phyloP scores from a whole-genome alignment of 176 grass and related monocot genomes.

The Raddia distichophylla region DNA sequence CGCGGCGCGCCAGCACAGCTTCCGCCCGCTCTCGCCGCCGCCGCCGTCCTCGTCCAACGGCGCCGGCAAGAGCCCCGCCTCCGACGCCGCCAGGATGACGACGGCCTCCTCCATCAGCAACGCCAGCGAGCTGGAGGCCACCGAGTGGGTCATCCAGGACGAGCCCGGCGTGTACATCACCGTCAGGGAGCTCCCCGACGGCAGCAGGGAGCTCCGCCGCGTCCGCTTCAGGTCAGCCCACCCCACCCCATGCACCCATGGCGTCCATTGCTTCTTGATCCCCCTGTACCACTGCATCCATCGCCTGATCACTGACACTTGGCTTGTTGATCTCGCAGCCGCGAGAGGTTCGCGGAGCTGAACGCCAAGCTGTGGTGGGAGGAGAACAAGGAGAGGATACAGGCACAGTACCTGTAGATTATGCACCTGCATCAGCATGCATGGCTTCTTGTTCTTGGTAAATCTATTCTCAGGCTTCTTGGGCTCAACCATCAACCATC shows the following conservation, averaged over 20 bases:
- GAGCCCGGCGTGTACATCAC: conserved; percentile 82
- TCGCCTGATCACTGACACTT: not conserved
- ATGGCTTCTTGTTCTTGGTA: not conserved
- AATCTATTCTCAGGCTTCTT: conserved; percentile 2
- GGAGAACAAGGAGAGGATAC: conserved; percentile 89
- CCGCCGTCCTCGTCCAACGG: conserved; percentile 51
- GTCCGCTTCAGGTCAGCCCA: conserved; percentile 70
- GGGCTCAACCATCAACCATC: not conserved
- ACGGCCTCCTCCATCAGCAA: conserved; percentile 70
- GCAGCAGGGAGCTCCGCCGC: conserved; percentile 72
- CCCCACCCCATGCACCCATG: no score
- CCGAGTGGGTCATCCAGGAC: conserved; percentile 73
- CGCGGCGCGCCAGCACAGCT: conserved; percentile 44
- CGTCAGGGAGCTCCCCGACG: conserved; percentile 69
- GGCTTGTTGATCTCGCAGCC: conserved; percentile 38
- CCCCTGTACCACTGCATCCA: not conserved
- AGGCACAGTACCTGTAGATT: conserved; percentile 59
- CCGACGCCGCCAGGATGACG: conserved; percentile 45
- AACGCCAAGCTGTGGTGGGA: conserved; percentile 88
- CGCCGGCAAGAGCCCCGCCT: conserved; percentile 41
- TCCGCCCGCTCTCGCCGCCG: conserved; percentile 51
- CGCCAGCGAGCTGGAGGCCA: conserved; percentile 73
- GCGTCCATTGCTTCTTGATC: not conserved
- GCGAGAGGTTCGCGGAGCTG: conserved; percentile 74
- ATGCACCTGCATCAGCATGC: not conserved